Conservation (phyloP, 106 monocot species). For the Amphibolis antarctica region DNA sequence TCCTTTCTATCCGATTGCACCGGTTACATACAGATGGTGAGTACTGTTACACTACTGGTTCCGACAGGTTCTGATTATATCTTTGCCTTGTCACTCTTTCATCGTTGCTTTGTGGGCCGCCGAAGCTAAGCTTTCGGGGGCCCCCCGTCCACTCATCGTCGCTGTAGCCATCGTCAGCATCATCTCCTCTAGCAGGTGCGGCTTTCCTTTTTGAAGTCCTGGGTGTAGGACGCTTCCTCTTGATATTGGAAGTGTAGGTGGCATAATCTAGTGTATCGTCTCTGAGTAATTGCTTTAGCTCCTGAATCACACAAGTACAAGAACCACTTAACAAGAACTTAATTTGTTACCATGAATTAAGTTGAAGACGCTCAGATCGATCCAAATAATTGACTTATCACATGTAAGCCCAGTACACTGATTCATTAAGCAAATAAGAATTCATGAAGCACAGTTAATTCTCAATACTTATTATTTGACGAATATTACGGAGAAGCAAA, state of each 20-base stretch:
- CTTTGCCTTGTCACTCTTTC: constrained; percentile 54
- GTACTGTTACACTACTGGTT: not conserved
- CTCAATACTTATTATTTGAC: no score
- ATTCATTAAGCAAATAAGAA: no score
- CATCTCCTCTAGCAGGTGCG: constrained; percentile 11
- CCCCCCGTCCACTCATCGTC: constrained; percentile 82
- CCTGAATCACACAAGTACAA: constrained; percentile 25
- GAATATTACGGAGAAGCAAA: no score
- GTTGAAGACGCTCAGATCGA: not conserved
- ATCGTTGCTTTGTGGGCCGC: constrained; percentile 19
- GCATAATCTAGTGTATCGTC: constrained; percentile 77
- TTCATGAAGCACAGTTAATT: no score
- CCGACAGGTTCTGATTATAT: constrained; percentile 15
- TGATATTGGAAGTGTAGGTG: constrained; percentile 35
- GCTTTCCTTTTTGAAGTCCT: constrained; percentile 45
- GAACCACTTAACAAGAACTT: not conserved
- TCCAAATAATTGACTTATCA: no score
- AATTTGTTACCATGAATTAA: not conserved
- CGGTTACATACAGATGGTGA: not conserved
- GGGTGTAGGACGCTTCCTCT: constrained; percentile 58
- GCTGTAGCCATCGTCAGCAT: constrained; percentile 33
- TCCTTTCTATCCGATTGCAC: no score
- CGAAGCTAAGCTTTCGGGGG: constrained; percentile 46
- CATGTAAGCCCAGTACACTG: no score
- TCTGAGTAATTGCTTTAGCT: constrained; percentile 58